Evolutionary conservation across 805 yeast species (phyloP), one percentile per base, ranked within the genome.

Genomic region (Candida koratica): DNA sequence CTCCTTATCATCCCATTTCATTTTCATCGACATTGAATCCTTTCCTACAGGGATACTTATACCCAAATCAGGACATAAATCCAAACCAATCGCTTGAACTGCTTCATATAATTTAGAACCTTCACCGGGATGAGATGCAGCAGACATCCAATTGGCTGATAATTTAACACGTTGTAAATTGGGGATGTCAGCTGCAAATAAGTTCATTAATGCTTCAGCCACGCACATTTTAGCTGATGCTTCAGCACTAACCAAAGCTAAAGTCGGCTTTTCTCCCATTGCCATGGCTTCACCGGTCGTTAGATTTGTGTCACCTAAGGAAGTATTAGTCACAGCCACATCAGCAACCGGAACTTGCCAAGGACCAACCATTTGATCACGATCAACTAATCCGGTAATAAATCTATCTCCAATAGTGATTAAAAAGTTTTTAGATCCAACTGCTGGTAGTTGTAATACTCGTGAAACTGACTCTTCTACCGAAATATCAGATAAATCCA

Each of bases 321-420:
- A 84, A 0, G 97, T 81, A 41, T 84, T 83, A 16, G 97, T 89
- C 36, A 93, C 96, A 65, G 96, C 97, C 37, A 89, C 97, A 57
- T 93, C 97, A 12, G 97, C 93, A 20, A 93, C 97, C 32, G 99
- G 98, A 7, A 84, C 93, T 71, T 93, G 99, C 97, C 97, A 93
- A 56, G 97, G 97, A 25, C 98, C 98, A 42, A 93, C 97, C 81
- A 89, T 81, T 68, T 93, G 98, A 60, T 93, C 98, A 58, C 98
- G 81, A 53, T 94, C 97, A 43, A 93, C 82, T 49, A 93, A 74
- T 37, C 98, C 98, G 18, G 97, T 90, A 44, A 93, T 93, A n/a
- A 94, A 75, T 65, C 98, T 81, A 64, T 93, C 98, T 62, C 96
- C 98, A 56, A 93, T 93, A n/a, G 97, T 93, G 56, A 93, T 84